Evolutionary conservation across 139 green algal genomes (phyloP).

Genomic region (Auxenochlorella protothecoides): DNA sequence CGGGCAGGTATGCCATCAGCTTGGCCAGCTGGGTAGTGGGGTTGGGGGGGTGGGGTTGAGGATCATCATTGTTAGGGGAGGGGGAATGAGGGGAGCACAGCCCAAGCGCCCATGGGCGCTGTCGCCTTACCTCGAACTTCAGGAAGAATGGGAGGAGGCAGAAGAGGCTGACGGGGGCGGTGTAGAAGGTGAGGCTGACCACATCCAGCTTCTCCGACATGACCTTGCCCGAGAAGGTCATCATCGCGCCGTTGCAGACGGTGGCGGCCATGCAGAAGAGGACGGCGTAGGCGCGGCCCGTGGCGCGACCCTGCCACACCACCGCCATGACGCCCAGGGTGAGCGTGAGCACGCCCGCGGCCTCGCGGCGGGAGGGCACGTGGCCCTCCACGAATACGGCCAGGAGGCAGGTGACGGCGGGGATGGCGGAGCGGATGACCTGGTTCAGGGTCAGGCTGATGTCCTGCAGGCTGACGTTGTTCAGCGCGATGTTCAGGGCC

Average conservation of each 20-base stretch:
- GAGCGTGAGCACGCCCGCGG: constrained; percentile 31
- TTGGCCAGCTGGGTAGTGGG: constrained; percentile 5
- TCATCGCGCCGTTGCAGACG: constrained; percentile 46
- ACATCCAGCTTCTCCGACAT: constrained; percentile 50
- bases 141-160: constrained; percentile 48
- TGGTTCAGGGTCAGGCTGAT: constrained; percentile 51
- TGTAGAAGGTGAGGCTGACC: constrained; percentile 68
- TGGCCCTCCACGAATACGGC: constrained; percentile 35
- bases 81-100: no score
- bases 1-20: constrained; percentile 16
- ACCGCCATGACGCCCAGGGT: constrained; percentile 43
- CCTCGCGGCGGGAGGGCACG: constrained; percentile 26
- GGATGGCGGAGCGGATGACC: constrained; percentile 47
- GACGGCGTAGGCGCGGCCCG: constrained; percentile 29
- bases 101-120: neutral
- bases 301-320: constrained; percentile 36
- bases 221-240: constrained; percentile 37
- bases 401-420: constrained; percentile 40
- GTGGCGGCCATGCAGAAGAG: constrained; percentile 32
- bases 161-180: constrained; percentile 42
- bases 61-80: no score
- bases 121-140: constrained; percentile 12
- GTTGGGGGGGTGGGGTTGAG: no score
- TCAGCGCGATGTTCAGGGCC: constrained; percentile 46
- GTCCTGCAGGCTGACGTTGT: constrained; percentile 43